phyloP scores from a whole-genome alignment of 2,329 filamentous ascomycete species.

The Fusarium dimerum region DNA sequence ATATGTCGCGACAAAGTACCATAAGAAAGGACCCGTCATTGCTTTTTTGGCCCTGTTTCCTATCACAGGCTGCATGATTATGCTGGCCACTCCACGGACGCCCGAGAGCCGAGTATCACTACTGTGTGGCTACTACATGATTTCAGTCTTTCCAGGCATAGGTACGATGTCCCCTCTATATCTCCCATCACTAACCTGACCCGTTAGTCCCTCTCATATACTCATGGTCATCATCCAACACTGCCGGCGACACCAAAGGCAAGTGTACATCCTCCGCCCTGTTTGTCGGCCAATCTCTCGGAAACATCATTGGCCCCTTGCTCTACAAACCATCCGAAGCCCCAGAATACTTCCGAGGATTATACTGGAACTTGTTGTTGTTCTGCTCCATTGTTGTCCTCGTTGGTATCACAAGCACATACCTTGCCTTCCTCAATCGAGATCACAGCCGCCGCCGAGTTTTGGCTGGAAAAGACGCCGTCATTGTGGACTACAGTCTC shows the following conservation, averaged over 20 bases:
- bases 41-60: conserved; percentile 53
- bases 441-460: conserved; percentile 39
- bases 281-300: conserved; percentile 59
- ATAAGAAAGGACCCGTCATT: conserved; percentile 55
- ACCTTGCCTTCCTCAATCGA: conserved; percentile 49
- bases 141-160: conserved; percentile 5
- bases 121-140: conserved; percentile 54
- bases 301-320: conserved; percentile 62
- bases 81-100: conserved; percentile 48
- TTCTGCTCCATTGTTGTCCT: conserved; percentile 40
- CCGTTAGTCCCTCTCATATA: conserved; percentile 44
- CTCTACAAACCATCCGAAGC: conserved; percentile 43
- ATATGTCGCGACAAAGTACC: conserved; percentile 50
- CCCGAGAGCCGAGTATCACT: conserved; percentile 45
- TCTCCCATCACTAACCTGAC: neutral
- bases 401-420: conserved; percentile 34
- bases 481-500: conserved; percentile 23
- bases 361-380: conserved; percentile 54
- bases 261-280: conserved; percentile 58
- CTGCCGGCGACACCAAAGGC: conserved; percentile 63
- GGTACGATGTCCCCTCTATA: neutral
- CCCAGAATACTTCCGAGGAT: conserved; percentile 41
- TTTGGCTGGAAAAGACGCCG: conserved; percentile 19
- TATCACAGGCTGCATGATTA: conserved; percentile 45
- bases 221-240: conserved; percentile 55